Percentiles rank a stretch among this genome's conserved stretches.
Conservation (phyloP, 208 protist genomes). For the Trypanosoma conorhini region DNA sequence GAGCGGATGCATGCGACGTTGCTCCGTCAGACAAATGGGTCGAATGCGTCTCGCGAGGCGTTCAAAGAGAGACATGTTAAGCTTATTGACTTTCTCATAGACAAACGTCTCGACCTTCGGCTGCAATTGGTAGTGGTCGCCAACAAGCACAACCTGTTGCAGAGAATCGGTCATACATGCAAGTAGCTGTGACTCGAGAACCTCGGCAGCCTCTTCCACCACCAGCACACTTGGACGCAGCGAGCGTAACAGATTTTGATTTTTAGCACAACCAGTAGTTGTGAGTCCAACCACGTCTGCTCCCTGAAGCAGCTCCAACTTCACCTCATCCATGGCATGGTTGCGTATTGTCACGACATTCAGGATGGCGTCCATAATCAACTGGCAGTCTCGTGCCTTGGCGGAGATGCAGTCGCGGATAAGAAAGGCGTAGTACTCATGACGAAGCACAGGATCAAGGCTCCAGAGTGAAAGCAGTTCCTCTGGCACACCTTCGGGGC, state of each 20-base stretch:
- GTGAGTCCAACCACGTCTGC: constrained; percentile 94
- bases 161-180: constrained; percentile 92
- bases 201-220: constrained; percentile 94
- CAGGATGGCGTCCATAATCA: constrained; percentile 75
- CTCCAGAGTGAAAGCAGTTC: constrained; percentile 87
- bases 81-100: constrained; percentile 85
- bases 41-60: constrained; percentile 51
- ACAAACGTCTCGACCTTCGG: constrained; percentile 91
- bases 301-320: constrained; percentile 70
- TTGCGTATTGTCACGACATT: constrained; percentile 73
- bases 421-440: constrained; percentile 87
- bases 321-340: constrained; percentile 82
- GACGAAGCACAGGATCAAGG: constrained; percentile 61
- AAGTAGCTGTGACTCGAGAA: constrained; percentile 92
- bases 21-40: constrained; percentile 84
- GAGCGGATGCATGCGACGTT: constrained; percentile 89
- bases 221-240: constrained; percentile 87
- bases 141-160: constrained; percentile 91
- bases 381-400: constrained; percentile 73
- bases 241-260: constrained; percentile 85
- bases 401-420: constrained; percentile 70
- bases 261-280: constrained; percentile 92
- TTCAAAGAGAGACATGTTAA: constrained; percentile 93
- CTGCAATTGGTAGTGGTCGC: constrained; percentile 93
- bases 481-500: constrained; percentile 58